A percentile compares a stretch with the other conserved stretches of the same genome.
These are phyloP conservation scores for Phalaenopsis hybrid DNA, from an alignment of 116 monocot species.

Conservation along the genomic window DNA sequence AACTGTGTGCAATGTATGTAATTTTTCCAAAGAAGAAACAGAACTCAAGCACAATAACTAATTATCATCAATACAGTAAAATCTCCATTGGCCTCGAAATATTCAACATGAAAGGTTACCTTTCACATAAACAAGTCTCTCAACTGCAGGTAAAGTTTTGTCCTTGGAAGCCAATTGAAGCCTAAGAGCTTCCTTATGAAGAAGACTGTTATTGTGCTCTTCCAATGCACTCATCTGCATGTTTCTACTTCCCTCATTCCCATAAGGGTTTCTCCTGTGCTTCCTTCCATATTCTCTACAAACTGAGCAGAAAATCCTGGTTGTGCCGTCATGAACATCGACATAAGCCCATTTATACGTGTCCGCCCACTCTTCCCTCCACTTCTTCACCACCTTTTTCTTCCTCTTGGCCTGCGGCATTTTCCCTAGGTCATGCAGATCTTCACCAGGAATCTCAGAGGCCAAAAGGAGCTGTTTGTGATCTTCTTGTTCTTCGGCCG, in stretches of 20 bases:
- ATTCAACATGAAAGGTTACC: slow-evolving; percentile 26
- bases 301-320: slow-evolving; percentile 86
- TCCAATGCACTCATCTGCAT: slow-evolving; percentile 99
- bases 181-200: slow-evolving; percentile 95
- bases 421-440: slow-evolving; percentile 37
- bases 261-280: slow-evolving; percentile 94
- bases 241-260: slow-evolving; percentile 97
- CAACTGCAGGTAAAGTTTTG: slow-evolving; percentile 40
- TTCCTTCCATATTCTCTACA: slow-evolving; percentile 97
- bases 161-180: slow-evolving; percentile 92
- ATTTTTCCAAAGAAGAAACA: background rate
- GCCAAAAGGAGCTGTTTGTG: slow-evolving; percentile 62
- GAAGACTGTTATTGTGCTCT: slow-evolving; percentile 96
- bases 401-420: slow-evolving; percentile 71
- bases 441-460: slow-evolving; percentile 33
- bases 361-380: slow-evolving; percentile 99
- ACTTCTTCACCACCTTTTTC: slow-evolving; percentile 99
- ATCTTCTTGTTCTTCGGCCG: slow-evolving; percentile 59
- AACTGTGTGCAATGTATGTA: too few species aligned
- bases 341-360: slow-evolving; percentile 99
- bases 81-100: background rate
- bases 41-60: background rate
- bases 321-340: slow-evolving; percentile 69
- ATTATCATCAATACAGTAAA: background rate
- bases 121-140: slow-evolving; percentile 81